These are phyloP conservation scores for Schizophyllum commune DNA, from an alignment of 1,284 basidiomycete species.

Conservation along the genomic window DNA sequence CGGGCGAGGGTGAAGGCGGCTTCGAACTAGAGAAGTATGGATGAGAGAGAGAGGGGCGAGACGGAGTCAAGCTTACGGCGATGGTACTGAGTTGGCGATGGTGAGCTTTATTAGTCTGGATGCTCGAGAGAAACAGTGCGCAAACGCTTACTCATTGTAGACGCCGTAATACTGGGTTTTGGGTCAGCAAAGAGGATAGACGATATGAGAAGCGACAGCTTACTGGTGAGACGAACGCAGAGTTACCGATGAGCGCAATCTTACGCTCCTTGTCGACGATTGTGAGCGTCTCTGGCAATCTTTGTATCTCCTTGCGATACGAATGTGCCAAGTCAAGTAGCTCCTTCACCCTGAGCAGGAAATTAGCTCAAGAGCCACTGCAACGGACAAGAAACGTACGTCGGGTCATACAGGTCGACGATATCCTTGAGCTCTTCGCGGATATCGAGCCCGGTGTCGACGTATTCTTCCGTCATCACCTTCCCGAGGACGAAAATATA, in stretches of 20 bases:
- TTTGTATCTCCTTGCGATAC: constrained; percentile 4
- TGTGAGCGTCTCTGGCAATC: constrained; percentile 1
- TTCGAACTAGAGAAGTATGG: constrained; percentile 34
- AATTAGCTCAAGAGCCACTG: neutral
- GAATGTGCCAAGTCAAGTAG: neutral
- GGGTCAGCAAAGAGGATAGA: neutral
- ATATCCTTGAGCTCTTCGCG: constrained; percentile 1
- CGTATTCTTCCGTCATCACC: neutral
- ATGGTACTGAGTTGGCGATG: constrained; percentile 1
- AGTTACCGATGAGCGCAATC: constrained; percentile 7
- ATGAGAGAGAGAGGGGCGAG: neutral
- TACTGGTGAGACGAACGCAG: constrained; percentile 6
- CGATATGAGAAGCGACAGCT: neutral
- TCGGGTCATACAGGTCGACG: constrained; percentile 3
- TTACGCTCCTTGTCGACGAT: constrained; percentile 5
- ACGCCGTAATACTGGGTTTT: constrained; percentile 8
- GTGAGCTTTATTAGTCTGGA: neutral
- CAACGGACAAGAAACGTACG: constrained; percentile 3
- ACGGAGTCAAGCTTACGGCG: constrained; percentile 3
- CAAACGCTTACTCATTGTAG: constrained; percentile 2
- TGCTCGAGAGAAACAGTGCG: neutral
- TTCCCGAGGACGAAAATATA: constrained; percentile 6
- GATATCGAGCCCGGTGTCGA: neutral
- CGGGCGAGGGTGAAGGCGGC: constrained; percentile 57
- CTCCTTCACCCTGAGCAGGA: constrained; percentile 1